Percentiles rank a stretch among this genome's conserved stretches.
Evolutionary conservation across 2,329 filamentous ascomycete genomes (phyloP).

Genomic region (Pseudocercospora ulei): DNA sequence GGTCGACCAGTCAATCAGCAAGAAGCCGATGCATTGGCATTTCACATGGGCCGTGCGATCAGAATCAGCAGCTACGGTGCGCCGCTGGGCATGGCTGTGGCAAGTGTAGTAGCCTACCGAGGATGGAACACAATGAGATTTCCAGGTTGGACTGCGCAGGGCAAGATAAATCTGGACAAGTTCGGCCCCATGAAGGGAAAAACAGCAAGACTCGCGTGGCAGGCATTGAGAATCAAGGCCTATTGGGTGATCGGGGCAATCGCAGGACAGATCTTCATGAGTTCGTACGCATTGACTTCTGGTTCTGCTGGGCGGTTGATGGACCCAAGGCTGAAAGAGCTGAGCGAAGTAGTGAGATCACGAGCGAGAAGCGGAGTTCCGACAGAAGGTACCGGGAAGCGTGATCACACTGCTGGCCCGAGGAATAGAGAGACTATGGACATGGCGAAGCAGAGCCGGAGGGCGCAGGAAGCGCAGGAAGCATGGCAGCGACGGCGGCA

Average conservation of each 20-base stretch:
- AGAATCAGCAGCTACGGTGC: conserved; percentile 36
- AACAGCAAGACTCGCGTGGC: conserved; percentile 32
- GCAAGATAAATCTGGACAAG: conserved; percentile 36
- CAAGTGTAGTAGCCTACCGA: conserved; percentile 32
- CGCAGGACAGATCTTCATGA: conserved; percentile 31
- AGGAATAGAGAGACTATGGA: conserved; percentile 27
- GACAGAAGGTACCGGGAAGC: conserved; percentile 13
- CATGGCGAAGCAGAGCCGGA: conserved; percentile 28
- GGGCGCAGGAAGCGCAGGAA: conserved; percentile 21
- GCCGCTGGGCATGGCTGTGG: conserved; percentile 32
- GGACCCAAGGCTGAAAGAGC: conserved; percentile 38
- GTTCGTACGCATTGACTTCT: conserved; percentile 31
- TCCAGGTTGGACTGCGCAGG: conserved; percentile 37
- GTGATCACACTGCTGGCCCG: conserved; percentile 21
- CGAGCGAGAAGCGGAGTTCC: conserved; percentile 19
- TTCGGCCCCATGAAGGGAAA: conserved; percentile 29
- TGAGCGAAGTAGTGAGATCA: conserved; percentile 32
- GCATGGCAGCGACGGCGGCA: conserved; percentile 17
- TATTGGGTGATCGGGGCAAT: conserved; percentile 31
- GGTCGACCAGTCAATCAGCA: conserved; percentile 35
- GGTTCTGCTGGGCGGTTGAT: conserved; percentile 33
- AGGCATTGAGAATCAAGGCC: conserved; percentile 27
- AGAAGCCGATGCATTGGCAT: conserved; percentile 39
- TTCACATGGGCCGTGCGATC: conserved; percentile 35
- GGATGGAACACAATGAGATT: conserved; percentile 35